Base-by-base conservation (phyloP, 2,329 filamentous ascomycete species). In the Colletotrichum tamarilloi region DNA sequence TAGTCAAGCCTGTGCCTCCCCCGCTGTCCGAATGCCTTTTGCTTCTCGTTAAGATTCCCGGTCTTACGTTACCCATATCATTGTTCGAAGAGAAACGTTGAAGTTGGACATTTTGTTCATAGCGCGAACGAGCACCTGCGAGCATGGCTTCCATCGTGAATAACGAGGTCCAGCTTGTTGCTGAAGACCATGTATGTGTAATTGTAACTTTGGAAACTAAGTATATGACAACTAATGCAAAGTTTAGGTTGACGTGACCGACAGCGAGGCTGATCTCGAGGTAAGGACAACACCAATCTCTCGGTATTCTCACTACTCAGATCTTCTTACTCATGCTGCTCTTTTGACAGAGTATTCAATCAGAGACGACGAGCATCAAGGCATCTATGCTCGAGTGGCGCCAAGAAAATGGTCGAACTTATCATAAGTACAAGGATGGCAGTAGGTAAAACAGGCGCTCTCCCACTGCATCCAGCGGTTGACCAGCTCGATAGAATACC, bases 361-460 rank as follows among this genome's bases (percentile, higher is more conserved):
- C 62, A 9, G 62, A 57, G 55, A 80, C 78, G 0, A 77, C 75
- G 0, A 82, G 81, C 11, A 72, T 82, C n/a, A 75, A 75, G 11
- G 81, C 81, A 1, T 84, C 81, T 56, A 81, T 63, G 14, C 62
- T 57, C 1, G 38, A 65, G 35, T 71, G 59, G 4, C 55, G 62
- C 3, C 22, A 52, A 5, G 62, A 70, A 32, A 62, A 72, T 52
- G 69, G 69, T 5, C 19, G 69, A 16, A 72, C 69, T 2, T 72
- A 72, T 32, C 63, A 63, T 57, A 75, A 81, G 2, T 83, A 57
- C 35, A 60, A 67, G 16, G 69, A 63, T 26, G 69, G 69, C 9
- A 68, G 69, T 63, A 26, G 22, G 69, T 19, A 46, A 46, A 46
- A 1, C 38, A 46, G 38, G 6, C 14, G 16, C 38, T 19, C 5